phyloP scores from a whole-genome alignment of 2,329 filamentous ascomycete species.

The Colletotrichum plurivorum region DNA sequence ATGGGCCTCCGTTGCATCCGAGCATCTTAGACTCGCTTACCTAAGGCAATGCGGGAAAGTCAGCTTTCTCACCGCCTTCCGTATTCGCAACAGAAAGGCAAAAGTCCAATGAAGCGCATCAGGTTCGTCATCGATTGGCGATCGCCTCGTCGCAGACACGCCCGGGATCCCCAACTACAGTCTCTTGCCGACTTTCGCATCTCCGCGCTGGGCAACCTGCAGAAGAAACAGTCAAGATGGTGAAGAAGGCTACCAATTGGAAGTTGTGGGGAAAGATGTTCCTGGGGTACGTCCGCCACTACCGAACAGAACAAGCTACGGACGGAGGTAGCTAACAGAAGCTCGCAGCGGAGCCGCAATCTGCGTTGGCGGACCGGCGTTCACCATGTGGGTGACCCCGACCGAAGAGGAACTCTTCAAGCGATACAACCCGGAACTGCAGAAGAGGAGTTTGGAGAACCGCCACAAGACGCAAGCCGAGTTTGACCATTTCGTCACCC shows the following conservation, averaged over 20 bases:
- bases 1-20: conserved; percentile 3
- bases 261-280: conserved; percentile 78
- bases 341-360: conserved; percentile 75
- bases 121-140: conserved; percentile 39
- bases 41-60: not conserved
- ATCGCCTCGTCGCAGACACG: conserved; percentile 5
- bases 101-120: conserved; percentile 36
- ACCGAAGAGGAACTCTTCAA: conserved; percentile 93
- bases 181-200: not conserved
- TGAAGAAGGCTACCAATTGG: conserved; percentile 68
- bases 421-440: conserved; percentile 95
- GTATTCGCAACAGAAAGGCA: not conserved
- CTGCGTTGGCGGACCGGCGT: conserved; percentile 86
- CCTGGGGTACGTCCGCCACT: conserved; percentile 67
- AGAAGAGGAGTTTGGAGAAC: conserved; percentile 86
- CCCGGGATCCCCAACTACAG: not conserved
- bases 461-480: conserved; percentile 84
- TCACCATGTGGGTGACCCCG: conserved; percentile 85
- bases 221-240: conserved; percentile 47
- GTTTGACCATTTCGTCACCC: conserved; percentile 88
- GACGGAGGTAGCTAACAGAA: conserved; percentile 29
- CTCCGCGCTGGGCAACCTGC: not conserved
- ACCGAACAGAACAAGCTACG: not conserved
- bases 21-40: not conserved
- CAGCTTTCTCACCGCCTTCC: conserved; percentile 30